Base-by-base conservation (phyloP, 495 filamentous ascomycete genomes). In the Trichoderma gamsii region DNA sequence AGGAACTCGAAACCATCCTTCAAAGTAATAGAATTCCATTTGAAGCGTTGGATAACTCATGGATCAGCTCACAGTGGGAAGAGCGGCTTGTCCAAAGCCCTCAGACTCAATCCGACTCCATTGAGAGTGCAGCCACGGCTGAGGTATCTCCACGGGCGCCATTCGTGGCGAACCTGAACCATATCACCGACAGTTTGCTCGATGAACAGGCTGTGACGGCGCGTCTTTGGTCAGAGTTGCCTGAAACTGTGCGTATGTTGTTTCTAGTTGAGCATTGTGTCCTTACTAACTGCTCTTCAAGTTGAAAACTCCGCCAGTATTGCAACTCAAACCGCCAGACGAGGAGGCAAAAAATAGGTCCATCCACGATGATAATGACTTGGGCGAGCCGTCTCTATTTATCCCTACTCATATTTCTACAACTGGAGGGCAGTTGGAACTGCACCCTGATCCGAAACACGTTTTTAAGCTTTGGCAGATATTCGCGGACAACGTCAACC, bases 401-500 rank as follows among this genome's bases (percentile, higher is more conserved):
- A 43, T 29, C 7, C 41, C 32, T 21, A n/a, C 23, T 32, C 63
- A 41, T 21, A 11, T 65, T 1, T 65, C 35, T 44, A 21, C 23
- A 16, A 0, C 49, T 29, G 49, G 29, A 21, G 66, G 11, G n/a
- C 66, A 67, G 32, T 18, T 61, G 5, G 66, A 67, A 21, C n/a
- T 56, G 13, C 66, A 67, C 25, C 66, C 66, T 12, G 25, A 67
- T 59, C 49, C 66, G 25, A 67, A 69, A 52, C 65, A 71, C 32
- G 68, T 71, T 49, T 74, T 74, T 63, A 78, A 81, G 67, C 77
- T 86, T 11, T 86, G 83, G 83, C 83, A 85, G 73, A 76, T 78
- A 3, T 86, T 82, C 63, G 68, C 83, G n/a, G 77, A 84, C 1
- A 83, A 82, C 32, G 79, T 86, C 25, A 77, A 84, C 67, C 83